Evolutionary conservation across 805 yeast species (phyloP), one percentile per base, ranked within the genome.

Genomic region (Saccharomycopsis sp.): DNA sequence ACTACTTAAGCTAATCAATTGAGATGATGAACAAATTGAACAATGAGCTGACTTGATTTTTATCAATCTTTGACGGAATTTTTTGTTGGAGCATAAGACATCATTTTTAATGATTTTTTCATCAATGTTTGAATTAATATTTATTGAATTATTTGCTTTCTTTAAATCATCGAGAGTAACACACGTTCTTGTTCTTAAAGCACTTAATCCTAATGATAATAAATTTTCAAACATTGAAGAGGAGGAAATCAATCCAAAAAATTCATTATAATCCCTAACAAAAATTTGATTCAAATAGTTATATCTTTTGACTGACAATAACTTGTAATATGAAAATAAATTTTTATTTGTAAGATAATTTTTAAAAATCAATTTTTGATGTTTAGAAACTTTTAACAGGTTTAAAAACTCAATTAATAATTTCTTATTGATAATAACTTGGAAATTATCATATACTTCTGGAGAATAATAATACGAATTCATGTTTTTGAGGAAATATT

Each of bases 21-120:
- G 47, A 12, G 36, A 5, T 3, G 47, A 46, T 3, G 49, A 40
- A 36, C 49, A 46, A 14, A 46, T 40, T 12, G 47, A 34, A 30
- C 49, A 46, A 33, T 36, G 35, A 1, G 26, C 18, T 9, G 46
- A 41, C 31, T 45, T 45, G 31, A 41, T 26, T 14, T 36, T 36
- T 2, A 39, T 23, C 13, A 42, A 21, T 20, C 46, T 23, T 23
- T 31, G 32, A 21, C 34, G 19, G 4, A 31, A 23, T 23, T 37
- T 33, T 20, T 30, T 21, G 25, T 35, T 25, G 5, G 27, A 5
- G 17, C 5, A 9, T 5, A 6, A 17, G 13, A 5, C 9, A 17
- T 31, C 21, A 5, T 28, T 5, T 5, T 21, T 34, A 3, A 31
- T 9, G 10, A 28, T 28, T 13, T 31, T 17, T 15, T 21, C 10